Evolutionary conservation across 352 stramenopile genomes (phyloP).

Genomic region (Pythium aristosporum): DNA sequence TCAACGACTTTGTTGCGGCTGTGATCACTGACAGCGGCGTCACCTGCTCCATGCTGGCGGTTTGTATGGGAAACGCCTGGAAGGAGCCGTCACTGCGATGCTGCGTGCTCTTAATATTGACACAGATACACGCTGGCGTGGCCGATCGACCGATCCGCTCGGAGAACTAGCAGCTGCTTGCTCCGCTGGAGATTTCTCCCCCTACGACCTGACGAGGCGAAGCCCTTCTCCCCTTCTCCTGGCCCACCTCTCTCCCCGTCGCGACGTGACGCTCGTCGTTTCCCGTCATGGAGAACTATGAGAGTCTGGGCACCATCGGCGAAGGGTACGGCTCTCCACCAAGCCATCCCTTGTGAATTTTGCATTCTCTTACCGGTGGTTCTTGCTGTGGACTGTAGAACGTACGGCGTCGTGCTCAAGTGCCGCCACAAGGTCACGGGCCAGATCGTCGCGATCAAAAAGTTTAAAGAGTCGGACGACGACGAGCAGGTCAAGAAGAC

Average conservation of each 20-base stretch:
- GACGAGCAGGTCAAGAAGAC: slow-evolving; percentile 90
- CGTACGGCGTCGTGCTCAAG: slow-evolving; percentile 87
- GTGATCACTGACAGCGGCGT: background rate
- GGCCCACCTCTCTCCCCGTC: too few species aligned
- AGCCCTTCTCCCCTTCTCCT: background rate
- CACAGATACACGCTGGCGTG: background rate
- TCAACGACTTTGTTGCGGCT: background rate
- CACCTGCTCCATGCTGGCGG: background rate
- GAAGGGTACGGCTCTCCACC: slow-evolving; percentile 59
- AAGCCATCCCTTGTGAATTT: background rate
- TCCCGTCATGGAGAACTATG: slow-evolving; percentile 84
- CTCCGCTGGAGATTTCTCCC: background rate
- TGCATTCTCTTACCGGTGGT: background rate
- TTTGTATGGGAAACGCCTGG: background rate
- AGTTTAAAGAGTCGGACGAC: slow-evolving; percentile 90
- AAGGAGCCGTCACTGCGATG: background rate
- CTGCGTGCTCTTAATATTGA: background rate
- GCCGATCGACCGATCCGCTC: background rate
- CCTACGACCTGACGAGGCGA: too few species aligned
- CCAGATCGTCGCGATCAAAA: slow-evolving; percentile 90
- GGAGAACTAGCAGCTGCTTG: background rate
- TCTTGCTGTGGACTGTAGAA: slow-evolving; percentile 32
- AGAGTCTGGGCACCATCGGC: slow-evolving; percentile 84
- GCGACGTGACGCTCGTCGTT: background rate
- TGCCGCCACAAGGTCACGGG: slow-evolving; percentile 79